Evolutionary conservation across 768 basidiomycete species (phyloP).

Genomic region (Leucocoprinus leucothites): DNA sequence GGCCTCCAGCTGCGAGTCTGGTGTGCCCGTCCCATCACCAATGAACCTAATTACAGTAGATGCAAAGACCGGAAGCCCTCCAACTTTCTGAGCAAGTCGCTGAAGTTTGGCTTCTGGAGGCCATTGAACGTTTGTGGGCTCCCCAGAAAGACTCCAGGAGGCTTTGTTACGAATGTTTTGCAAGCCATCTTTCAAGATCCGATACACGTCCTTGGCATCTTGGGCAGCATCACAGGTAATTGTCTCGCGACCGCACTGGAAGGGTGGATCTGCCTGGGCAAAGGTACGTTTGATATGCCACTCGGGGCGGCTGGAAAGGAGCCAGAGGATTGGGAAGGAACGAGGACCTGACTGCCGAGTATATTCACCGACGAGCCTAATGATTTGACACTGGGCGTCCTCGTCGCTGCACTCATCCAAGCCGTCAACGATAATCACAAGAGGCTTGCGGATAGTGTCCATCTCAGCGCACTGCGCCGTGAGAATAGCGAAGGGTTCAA

Average conservation of each 20-base stretch:
- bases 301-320: background rate
- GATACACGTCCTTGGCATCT: background rate
- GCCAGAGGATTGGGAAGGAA: background rate
- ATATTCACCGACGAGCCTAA: background rate
- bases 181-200: background rate
- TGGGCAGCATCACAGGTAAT: background rate
- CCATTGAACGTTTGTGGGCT: background rate
- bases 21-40: background rate
- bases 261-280: too few relatives aligned
- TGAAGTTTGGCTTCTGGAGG: background rate
- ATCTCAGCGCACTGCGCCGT: too few relatives aligned
- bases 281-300: background rate
- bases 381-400: background rate
- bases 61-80: background rate
- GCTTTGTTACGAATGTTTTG: background rate
- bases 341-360: too few relatives aligned
- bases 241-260: background rate
- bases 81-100: background rate
- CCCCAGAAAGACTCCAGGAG: background rate
- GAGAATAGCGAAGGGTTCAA: background rate
- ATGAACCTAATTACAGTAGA: background rate
- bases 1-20: background rate
- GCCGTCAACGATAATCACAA: constrained; percentile 6
- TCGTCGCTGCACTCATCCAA: constrained; percentile 3
- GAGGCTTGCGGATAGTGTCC: background rate